Evolutionary conservation across 768 basidiomycete genomes (phyloP), one percentile per base, ranked within the genome.

Genomic region (Calvatia gigantea): DNA sequence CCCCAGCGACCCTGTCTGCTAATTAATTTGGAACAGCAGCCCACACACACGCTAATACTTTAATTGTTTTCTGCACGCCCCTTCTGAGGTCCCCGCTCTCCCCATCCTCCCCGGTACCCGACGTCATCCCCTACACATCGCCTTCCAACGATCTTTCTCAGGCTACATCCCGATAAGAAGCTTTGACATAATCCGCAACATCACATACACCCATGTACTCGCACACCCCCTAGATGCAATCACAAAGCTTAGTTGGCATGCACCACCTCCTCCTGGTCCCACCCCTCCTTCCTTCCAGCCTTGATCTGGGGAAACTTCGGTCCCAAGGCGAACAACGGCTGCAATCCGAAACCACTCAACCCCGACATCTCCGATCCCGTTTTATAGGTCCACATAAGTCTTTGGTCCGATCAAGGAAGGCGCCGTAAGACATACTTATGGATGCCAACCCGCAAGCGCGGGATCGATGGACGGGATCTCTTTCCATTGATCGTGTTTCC

Each of bases 11-110:
- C 54, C 61, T 60, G 56, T 41, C 31, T 17, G 44, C 47, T 61
- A 63, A 65, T 64, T 61, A 64, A 63, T 62, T 62, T 32, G 46
- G 46, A 32, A 21, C 46, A 35, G n/a, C n/a, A n/a, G n/a, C 33
- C 46, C 33, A 48, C 31, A 48, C 33, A 31, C 32, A 35, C 32
- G 32, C 46, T 32, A 48, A 48, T 35, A 35, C 46, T 21, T 48
- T 48, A 48, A 48, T 48, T 48, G 46, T 48, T 33, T 32, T 33
- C 46, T 23, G 39, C 39, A 19, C 21, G 3, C 21, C 39, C n/a
- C n/a, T 41, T 19, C 39, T 41, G n/a, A 41, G 19, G 17, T 19
- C 39, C 39, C 39, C 21, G 41, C 8, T 42, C 19, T 4, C 19
- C 41, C 6, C 6, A 11, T 42, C 19, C 12, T 23, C 41, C 41